Conservation (phyloP, 495 filamentous ascomycete genomes). For the Aspergillus wentii region DNA sequence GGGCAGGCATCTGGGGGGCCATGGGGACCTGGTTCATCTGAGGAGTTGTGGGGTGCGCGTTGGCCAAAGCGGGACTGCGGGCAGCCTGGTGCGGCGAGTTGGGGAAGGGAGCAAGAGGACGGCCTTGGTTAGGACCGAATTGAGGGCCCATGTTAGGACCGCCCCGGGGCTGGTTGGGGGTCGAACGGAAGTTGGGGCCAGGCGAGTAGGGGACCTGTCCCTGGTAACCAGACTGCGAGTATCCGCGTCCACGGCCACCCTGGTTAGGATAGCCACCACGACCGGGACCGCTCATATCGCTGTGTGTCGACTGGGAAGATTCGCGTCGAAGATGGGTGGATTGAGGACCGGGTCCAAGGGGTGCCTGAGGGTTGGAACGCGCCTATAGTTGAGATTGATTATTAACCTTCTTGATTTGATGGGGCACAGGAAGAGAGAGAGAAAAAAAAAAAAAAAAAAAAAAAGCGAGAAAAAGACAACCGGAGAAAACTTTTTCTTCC, state of each 20-base stretch:
- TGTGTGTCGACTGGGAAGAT: conserved; percentile 75
- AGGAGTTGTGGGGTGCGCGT: conserved; percentile 63
- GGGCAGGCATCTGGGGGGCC: conserved; percentile 49
- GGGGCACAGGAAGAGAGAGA: no score
- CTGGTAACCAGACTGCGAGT: conserved; percentile 53
- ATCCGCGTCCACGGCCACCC: conserved; percentile 66
- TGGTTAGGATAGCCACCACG: conserved; percentile 52
- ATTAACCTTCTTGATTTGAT: no score
- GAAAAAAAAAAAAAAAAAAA: conserved; percentile 1
- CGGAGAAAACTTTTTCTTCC: background rate
- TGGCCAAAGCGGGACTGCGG: conserved; percentile 69
- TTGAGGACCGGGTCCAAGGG: conserved; percentile 57
- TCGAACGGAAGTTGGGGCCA: conserved; percentile 50
- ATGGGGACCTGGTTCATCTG: conserved; percentile 60
- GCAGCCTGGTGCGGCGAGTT: conserved; percentile 62
- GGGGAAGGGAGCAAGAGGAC: conserved; percentile 51
- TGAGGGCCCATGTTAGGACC: conserved; percentile 58
- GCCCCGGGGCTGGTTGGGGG: conserved; percentile 59
- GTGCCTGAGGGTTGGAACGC: conserved; percentile 55
- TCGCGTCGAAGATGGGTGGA: conserved; percentile 72
- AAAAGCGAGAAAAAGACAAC: background rate
- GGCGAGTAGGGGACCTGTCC: conserved; percentile 67
- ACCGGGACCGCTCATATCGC: conserved; percentile 59
- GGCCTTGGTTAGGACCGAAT: conserved; percentile 50
- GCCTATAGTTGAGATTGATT: conserved; percentile 41